Evolutionary conservation across 1,284 basidiomycete species (phyloP).

Genomic region (Trametes sp.): DNA sequence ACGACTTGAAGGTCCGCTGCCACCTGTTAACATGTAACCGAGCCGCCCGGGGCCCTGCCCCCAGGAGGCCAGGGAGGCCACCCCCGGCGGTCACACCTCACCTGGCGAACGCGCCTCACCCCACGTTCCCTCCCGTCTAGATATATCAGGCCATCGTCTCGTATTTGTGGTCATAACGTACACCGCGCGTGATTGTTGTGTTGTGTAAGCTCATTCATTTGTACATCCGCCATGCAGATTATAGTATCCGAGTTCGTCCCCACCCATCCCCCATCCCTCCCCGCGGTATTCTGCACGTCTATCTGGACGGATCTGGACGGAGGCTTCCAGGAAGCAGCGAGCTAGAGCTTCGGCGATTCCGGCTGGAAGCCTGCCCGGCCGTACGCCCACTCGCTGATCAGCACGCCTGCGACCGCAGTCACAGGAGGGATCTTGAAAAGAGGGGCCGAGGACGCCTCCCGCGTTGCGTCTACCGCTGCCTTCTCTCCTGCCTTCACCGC

Average conservation of each 20-base stretch:
- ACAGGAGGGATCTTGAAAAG: constrained; percentile 72
- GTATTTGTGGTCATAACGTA: constrained; percentile 18
- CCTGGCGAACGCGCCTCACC: background rate
- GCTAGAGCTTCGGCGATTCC: constrained; percentile 17
- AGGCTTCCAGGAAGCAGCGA: background rate
- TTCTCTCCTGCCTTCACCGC: constrained; percentile 26
- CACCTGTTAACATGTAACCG: constrained; percentile 22
- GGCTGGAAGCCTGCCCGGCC: constrained; percentile 42
- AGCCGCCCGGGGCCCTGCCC: constrained; percentile 13
- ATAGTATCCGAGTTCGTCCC: background rate
- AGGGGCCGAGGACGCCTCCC: constrained; percentile 40
- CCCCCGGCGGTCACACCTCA: background rate
- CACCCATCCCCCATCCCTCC: background rate
- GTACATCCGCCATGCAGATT: constrained; percentile 1
- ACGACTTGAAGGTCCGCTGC: constrained; percentile 23
- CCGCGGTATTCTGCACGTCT: constrained; percentile 6
- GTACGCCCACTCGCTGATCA: constrained; percentile 73
- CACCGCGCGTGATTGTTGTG: constrained; percentile 14
- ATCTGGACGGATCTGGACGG: constrained; percentile 14
- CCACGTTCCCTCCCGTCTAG: constrained; percentile 17
- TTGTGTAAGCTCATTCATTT: constrained; percentile 21
- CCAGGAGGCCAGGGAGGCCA: constrained; percentile 4
- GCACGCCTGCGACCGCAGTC: constrained; percentile 75
- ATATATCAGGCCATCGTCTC: constrained; percentile 17
- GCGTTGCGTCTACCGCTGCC: constrained; percentile 13